Conservation (phyloP, 1,139 yeast genomes). For the Yarrowia galli region DNA sequence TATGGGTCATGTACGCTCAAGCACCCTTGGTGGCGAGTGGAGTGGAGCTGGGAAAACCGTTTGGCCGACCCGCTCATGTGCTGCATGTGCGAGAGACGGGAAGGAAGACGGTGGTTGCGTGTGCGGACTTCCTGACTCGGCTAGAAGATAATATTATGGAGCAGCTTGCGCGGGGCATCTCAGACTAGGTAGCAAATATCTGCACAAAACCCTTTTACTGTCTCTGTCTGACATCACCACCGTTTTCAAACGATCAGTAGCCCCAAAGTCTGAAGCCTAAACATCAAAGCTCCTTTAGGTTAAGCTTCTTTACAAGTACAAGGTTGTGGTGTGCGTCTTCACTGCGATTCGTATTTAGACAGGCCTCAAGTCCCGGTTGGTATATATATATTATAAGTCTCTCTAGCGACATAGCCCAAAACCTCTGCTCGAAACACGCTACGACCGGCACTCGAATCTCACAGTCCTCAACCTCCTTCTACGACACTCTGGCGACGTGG, state of each 20-base stretch:
- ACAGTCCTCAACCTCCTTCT: neutral
- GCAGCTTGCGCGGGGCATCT: neutral
- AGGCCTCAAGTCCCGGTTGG: slow-evolving; percentile 20
- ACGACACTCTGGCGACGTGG: neutral
- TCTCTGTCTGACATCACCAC: slow-evolving; percentile 31
- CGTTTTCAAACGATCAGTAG: slow-evolving; percentile 34
- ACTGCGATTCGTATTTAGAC: slow-evolving; percentile 31
- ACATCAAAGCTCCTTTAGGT: neutral
- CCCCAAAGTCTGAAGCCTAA: slow-evolving; percentile 13
- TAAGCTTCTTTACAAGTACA: slow-evolving; percentile 15
- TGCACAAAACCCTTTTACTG: neutral
- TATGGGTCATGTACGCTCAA: neutral
- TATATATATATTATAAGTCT: slow-evolving; percentile 24
- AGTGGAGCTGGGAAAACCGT: slow-evolving; percentile 23
- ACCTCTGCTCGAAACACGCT: neutral
- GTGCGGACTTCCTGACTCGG: neutral
- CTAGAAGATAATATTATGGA: neutral
- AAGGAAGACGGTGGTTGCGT: neutral
- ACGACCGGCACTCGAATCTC: neutral
- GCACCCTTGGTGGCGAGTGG: slow-evolving; percentile 7
- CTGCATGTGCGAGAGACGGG: neutral
- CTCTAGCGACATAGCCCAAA: neutral
- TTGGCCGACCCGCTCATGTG: neutral
- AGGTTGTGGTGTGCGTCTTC: slow-evolving; percentile 29
- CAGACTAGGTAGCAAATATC: neutral